Percentiles rank a stretch among this genome's conserved stretches.
phyloP scores from a whole-genome alignment of 2,329 filamentous ascomycete genomes.

The Aspergillus carbonarius region DNA sequence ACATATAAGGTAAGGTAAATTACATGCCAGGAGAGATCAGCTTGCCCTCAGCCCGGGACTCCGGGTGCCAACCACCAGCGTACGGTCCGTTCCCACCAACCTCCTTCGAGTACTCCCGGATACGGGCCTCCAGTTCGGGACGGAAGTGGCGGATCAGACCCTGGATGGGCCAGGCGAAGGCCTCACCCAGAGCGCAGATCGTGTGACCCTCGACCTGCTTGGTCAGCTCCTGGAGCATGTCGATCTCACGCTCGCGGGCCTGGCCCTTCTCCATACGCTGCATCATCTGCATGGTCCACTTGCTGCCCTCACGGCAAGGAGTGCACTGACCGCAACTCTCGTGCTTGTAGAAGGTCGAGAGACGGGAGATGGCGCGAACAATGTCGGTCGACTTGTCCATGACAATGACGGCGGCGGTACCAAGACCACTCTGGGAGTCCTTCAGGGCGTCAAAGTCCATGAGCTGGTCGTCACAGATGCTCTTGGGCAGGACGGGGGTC shows the following conservation, averaged over 20 bases:
- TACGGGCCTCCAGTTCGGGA: constrained; percentile 88
- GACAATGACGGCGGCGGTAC: constrained; percentile 95
- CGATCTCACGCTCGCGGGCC: constrained; percentile 87
- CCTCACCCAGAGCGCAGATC: constrained; percentile 95
- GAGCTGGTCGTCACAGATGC: constrained; percentile 86
- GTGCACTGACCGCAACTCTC: constrained; percentile 98
- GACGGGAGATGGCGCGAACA: constrained; percentile 85
- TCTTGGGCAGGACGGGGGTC: constrained; percentile 89
- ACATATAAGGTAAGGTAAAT: constrained; percentile 51
- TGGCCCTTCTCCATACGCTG: constrained; percentile 88
- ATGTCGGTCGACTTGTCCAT: constrained; percentile 99
- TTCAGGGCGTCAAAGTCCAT: constrained; percentile 99
- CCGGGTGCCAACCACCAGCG: constrained; percentile 83
- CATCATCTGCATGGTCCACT: constrained; percentile 99
- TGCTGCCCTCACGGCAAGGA: constrained; percentile 97
- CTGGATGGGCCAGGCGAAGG: constrained; percentile 98
- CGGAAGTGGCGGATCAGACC: constrained; percentile 98
- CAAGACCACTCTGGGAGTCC: constrained; percentile 94
- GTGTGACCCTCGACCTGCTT: constrained; percentile 99
- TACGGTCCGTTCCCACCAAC: constrained; percentile 67
- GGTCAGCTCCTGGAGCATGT: constrained; percentile 98
- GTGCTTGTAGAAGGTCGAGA: constrained; percentile 97
- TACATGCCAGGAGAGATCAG: constrained; percentile 90
- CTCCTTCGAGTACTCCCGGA: constrained; percentile 74
- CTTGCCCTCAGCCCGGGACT: constrained; percentile 73